phyloP scores from a whole-genome alignment of 1,284 basidiomycete species.

The Melampsora larici-populina region DNA sequence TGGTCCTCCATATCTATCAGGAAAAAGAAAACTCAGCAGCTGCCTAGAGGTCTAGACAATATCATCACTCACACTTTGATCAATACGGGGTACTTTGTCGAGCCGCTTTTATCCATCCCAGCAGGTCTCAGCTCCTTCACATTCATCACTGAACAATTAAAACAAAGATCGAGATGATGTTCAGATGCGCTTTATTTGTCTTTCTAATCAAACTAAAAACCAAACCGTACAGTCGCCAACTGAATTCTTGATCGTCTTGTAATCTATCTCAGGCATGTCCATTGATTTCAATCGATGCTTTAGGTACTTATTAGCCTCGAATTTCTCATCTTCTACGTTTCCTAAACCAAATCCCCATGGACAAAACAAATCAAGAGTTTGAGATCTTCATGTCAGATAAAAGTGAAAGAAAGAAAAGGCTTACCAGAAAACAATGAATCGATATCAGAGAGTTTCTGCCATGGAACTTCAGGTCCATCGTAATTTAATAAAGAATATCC shows the following conservation, averaged over 20 bases:
- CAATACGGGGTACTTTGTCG: slow-evolving; percentile 87
- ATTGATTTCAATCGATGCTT: neutral
- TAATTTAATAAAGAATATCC: slow-evolving; percentile 81
- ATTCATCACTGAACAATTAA: slow-evolving; percentile 66
- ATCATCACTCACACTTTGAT: slow-evolving; percentile 68
- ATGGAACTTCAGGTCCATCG: slow-evolving; percentile 76
- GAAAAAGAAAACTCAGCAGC: no score
- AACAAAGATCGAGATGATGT: neutral
- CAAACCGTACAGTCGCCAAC: neutral
- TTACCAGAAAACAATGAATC: slow-evolving; percentile 57
- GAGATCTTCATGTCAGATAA: neutral
- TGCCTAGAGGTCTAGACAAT: no score
- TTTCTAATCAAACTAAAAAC: neutral
- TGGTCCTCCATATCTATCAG: slow-evolving; percentile 79
- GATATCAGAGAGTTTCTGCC: slow-evolving; percentile 68
- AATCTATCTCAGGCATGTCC: neutral
- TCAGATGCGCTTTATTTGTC: no score
- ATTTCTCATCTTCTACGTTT: neutral
- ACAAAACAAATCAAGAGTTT: neutral
- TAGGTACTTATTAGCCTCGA: neutral
- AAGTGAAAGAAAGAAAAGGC: neutral
- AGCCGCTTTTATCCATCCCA: slow-evolving; percentile 82
- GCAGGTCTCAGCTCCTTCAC: slow-evolving; percentile 85
- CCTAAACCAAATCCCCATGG: neutral
- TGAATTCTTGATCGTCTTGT: neutral